phyloP scores from a whole-genome alignment of 257 asterid genomes.

The Solanum sejunctum region DNA sequence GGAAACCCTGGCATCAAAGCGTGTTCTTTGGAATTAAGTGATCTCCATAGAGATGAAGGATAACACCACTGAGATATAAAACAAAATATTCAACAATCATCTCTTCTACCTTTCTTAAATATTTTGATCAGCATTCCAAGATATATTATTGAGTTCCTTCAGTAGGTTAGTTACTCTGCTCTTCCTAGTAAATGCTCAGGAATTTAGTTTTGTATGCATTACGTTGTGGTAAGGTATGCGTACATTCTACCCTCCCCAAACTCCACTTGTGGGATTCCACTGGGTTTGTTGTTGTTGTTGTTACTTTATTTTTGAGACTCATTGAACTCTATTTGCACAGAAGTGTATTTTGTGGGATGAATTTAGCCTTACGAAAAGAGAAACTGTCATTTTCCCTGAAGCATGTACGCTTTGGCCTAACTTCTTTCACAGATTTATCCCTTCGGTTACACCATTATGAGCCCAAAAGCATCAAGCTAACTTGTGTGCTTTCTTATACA shows the following conservation, averaged over 20 bases:
- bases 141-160: neutral
- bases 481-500: neutral
- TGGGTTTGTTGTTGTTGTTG: no score
- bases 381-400: neutral
- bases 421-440: neutral
- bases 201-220: neutral
- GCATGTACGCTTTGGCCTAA: neutral
- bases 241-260: no score
- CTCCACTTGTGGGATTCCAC: no score
- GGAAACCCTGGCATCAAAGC: fast-evolving
- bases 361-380: neutral
- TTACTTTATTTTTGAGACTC: neutral
- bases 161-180: neutral
- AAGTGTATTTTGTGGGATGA: neutral
- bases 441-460: neutral
- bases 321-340: neutral
- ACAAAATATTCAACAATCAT: neutral
- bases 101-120: neutral
- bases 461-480: neutral
- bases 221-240: neutral
- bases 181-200: neutral
- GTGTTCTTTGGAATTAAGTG: neutral
- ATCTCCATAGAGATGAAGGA: neutral
- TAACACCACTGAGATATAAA: neutral
- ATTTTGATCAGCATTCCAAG: neutral